These are phyloP conservation scores for Skeletonema grethae DNA, from an alignment of 108 stramenopile species.

Conservation along the genomic window DNA sequence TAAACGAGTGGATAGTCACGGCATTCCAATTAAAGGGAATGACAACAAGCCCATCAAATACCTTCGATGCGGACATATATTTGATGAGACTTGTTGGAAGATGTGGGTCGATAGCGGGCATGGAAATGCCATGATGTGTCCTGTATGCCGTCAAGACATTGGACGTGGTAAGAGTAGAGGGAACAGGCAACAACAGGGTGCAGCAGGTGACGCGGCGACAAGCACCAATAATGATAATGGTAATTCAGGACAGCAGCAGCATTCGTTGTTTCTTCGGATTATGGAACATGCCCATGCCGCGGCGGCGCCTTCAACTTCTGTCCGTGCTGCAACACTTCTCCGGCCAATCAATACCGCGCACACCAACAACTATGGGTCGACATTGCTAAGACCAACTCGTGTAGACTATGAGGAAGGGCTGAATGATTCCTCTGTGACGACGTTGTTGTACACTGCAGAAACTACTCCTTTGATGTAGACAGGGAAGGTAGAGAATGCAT, in stretches of 20 bases:
- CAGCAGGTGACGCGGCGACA: background rate
- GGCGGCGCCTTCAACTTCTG: too few species aligned
- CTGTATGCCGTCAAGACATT: conserved; percentile 83
- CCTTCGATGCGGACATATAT: conserved; percentile 88
- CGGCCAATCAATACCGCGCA: background rate
- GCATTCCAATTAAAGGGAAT: conserved; percentile 67
- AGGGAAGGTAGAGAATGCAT: background rate
- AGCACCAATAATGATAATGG: background rate
- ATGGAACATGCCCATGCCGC: conserved; percentile 4
- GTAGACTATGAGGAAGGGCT: background rate
- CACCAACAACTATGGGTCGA: background rate
- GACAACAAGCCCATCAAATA: conserved; percentile 75
- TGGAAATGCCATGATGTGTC: conserved; percentile 82
- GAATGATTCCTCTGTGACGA: background rate
- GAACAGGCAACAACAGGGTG: background rate
- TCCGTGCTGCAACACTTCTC: conserved; percentile 6
- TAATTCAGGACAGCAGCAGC: background rate
- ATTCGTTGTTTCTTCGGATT: background rate
- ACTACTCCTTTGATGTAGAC: background rate
- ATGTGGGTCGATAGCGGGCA: conserved; percentile 76
- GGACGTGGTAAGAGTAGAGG: conserved; percentile 37
- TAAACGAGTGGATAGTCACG: conserved; percentile 69
- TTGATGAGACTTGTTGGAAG: conserved; percentile 87
- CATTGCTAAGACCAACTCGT: background rate
- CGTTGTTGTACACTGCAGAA: background rate